These are phyloP conservation scores for Leccinellum luteum DNA, from an alignment of 768 basidiomycete species.

Conservation along the genomic window DNA sequence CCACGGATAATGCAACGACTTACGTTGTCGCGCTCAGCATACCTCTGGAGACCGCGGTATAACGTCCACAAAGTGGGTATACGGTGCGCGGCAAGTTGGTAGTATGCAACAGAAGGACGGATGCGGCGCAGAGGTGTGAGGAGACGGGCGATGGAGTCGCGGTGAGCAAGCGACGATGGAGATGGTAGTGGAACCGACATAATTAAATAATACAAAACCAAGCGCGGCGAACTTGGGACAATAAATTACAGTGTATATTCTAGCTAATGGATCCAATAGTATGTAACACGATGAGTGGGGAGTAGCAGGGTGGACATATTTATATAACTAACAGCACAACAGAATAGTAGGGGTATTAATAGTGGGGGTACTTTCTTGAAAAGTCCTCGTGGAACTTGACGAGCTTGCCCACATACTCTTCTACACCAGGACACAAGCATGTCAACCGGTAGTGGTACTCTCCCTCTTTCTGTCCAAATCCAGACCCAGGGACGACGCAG, in stretches of 20 bases:
- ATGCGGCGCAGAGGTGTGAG: conserved; percentile 58
- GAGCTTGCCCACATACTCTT: conserved; percentile 85
- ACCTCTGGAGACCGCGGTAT: conserved; percentile 65
- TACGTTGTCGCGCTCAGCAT: conserved; percentile 57
- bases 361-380: conserved; percentile 43
- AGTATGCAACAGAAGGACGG: conserved; percentile 64
- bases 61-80: conserved; percentile 75
- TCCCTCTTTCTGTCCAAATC: conserved; percentile 91
- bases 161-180: conserved; percentile 43
- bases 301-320: neutral
- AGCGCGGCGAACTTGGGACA: neutral
- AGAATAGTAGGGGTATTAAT: conserved; percentile 12
- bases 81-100: conserved; percentile 65
- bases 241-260: conserved; percentile 1
- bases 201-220: neutral
- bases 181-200: conserved; percentile 19
- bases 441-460: conserved; percentile 92
- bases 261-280: neutral
- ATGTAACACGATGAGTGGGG: conserved; percentile 1
- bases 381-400: conserved; percentile 72
- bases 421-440: conserved; percentile 91
- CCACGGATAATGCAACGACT: neutral
- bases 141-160: conserved; percentile 48
- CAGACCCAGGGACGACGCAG: conserved; percentile 90
- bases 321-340: neutral